These are phyloP conservation scores for Pythium apleroticum DNA, from an alignment of 352 stramenopile genomes.

Conservation along the genomic window DNA sequence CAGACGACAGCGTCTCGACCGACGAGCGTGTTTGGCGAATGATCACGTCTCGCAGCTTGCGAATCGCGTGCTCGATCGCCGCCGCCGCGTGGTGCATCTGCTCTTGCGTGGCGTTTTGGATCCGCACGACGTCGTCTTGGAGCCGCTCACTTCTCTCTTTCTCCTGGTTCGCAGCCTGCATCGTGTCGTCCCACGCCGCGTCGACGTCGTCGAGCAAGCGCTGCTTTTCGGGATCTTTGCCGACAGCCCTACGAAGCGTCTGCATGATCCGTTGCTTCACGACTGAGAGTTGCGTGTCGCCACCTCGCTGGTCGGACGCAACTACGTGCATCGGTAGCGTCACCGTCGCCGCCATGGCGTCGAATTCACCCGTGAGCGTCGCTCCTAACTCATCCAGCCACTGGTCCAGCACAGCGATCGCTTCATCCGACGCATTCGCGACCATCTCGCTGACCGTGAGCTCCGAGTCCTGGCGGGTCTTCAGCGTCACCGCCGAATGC, in stretches of 20 bases:
- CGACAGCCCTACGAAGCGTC: neutral
- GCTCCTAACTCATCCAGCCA: neutral
- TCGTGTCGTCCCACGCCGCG: neutral
- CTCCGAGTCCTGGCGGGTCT: neutral
- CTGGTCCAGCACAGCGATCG: neutral
- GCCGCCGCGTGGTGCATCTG: neutral
- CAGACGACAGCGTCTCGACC: neutral
- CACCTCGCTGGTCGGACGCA: neutral
- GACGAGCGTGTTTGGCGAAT: neutral
- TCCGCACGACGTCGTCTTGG: slow-evolving; percentile 8
- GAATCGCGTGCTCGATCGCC: neutral
- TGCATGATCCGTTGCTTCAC: slow-evolving; percentile 5
- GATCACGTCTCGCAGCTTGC: slow-evolving; percentile 1
- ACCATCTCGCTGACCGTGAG: neutral
- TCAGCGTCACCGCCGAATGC: neutral
- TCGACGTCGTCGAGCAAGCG: neutral
- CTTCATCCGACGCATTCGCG: neutral
- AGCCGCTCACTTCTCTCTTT: neutral
- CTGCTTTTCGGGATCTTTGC: neutral
- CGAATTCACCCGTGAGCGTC: neutral
- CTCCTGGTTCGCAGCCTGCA: neutral
- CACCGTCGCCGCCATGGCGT: neutral
- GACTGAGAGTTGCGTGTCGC: neutral
- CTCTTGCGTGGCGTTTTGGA: slow-evolving; percentile 8
- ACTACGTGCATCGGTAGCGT: neutral